phyloP scores from a whole-genome alignment of 352 stramenopile genomes.

The Phytopythium cucurbitacearum region DNA sequence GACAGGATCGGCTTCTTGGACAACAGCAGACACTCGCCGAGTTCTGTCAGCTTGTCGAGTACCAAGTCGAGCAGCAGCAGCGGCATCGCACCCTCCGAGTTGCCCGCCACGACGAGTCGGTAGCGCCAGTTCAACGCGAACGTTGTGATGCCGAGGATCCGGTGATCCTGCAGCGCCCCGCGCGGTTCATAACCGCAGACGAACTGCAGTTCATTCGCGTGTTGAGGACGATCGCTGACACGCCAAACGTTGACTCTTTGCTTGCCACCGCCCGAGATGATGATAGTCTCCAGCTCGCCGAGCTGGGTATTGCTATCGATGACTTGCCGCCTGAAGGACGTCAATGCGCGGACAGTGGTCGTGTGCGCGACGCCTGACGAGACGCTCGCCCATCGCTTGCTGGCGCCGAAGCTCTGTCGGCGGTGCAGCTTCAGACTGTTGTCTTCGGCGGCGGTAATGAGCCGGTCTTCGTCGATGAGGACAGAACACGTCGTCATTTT shows the following conservation, averaged over 20 bases:
- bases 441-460: slow-evolving; percentile 79
- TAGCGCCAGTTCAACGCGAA: slow-evolving; percentile 35
- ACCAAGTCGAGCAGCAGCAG: slow-evolving; percentile 56
- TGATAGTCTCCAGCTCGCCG: slow-evolving; percentile 27
- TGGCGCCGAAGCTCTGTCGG: slow-evolving; percentile 3
- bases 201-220: slow-evolving; percentile 39
- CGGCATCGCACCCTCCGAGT: slow-evolving; percentile 72
- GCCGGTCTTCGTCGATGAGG: slow-evolving; percentile 28
- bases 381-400: slow-evolving; percentile 34
- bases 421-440: slow-evolving; percentile 77
- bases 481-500: slow-evolving; percentile 69
- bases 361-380: slow-evolving; percentile 67
- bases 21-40: slow-evolving; percentile 43
- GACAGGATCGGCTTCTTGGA: slow-evolving; percentile 83
- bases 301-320: not conserved
- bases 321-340: slow-evolving; percentile 28
- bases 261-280: slow-evolving; percentile 78
- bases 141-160: slow-evolving; percentile 69
- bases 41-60: slow-evolving; percentile 19
- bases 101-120: slow-evolving; percentile 58
- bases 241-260: slow-evolving; percentile 77
- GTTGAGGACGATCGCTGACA: slow-evolving; percentile 22
- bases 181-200: slow-evolving; percentile 57
- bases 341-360: slow-evolving; percentile 74
- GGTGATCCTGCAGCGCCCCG: slow-evolving; percentile 70